A percentile compares a stretch with the other conserved stretches of the same genome.
Evolutionary conservation across 768 basidiomycete species (phyloP).

Genomic region (Hericium erinaceus): DNA sequence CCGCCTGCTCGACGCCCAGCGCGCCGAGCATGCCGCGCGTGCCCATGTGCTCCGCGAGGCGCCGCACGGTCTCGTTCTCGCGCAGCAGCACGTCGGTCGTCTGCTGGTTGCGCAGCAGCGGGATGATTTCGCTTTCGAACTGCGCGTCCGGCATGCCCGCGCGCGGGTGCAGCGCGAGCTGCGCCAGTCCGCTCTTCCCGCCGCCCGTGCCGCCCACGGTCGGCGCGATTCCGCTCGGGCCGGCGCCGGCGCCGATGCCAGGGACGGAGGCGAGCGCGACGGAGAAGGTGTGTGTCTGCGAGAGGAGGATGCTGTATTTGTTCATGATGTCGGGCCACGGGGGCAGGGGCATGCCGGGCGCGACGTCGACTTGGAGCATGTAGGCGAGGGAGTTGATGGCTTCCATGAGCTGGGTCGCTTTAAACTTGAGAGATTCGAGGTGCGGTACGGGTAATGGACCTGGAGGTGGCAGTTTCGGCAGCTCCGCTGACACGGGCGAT

Average conservation of each 20-base stretch:
- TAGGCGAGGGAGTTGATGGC: conserved; percentile 58
- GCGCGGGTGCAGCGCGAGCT: conserved; percentile 60
- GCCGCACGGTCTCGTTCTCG: conserved; percentile 65
- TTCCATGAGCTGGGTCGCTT: conserved; percentile 71
- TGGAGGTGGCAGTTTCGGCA: not conserved
- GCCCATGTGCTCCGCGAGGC: conserved; percentile 40
- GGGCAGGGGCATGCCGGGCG: conserved; percentile 53
- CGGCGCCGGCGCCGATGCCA: conserved; percentile 7
- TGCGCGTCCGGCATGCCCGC: conserved; percentile 49
- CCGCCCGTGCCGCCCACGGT: conserved; percentile 14
- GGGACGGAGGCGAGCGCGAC: conserved; percentile 41
- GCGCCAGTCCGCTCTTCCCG: conserved; percentile 43
- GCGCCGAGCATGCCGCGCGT: conserved; percentile 32
- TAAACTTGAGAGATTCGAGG: conserved; percentile 70
- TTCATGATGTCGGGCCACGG: conserved; percentile 81
- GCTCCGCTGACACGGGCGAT: not conserved
- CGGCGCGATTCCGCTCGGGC: conserved; percentile 4
- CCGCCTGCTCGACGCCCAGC: conserved; percentile 13
- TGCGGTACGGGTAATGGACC: not conserved
- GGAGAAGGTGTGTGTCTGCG: conserved; percentile 73
- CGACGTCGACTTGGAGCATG: conserved; percentile 50
- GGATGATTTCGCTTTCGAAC: conserved; percentile 65
- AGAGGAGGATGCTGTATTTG: conserved; percentile 78
- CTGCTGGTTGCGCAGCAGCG: conserved; percentile 71
- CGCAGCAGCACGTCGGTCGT: conserved; percentile 64